Conservation (phyloP, 805 yeast species). For the Spathaspora girioi region DNA sequence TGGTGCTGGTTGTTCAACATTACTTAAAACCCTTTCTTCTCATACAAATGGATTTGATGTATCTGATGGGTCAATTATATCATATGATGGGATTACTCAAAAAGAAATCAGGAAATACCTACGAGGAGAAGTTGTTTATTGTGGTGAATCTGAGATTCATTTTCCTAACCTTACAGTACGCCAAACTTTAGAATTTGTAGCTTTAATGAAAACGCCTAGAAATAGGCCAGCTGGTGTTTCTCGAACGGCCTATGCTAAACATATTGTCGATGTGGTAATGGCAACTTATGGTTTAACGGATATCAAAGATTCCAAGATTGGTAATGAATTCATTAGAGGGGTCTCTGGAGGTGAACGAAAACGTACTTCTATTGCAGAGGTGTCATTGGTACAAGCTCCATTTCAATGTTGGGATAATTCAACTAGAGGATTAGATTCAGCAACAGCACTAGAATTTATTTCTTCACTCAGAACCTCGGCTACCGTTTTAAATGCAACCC, state of each 20-base stretch:
- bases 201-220: conserved; percentile 57
- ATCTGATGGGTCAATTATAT: conserved; percentile 41
- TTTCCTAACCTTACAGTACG: conserved; percentile 68
- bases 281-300: conserved; percentile 56
- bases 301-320: conserved; percentile 60
- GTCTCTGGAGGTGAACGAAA: conserved; percentile 73
- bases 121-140: conserved; percentile 68
- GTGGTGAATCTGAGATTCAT: conserved; percentile 66
- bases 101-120: conserved; percentile 47
- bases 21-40: conserved; percentile 61
- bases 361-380: conserved; percentile 69
- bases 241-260: conserved; percentile 53
- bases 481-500: conserved; percentile 51
- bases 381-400: conserved; percentile 49
- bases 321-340: conserved; percentile 65
- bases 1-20: conserved; percentile 76
- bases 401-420: conserved; percentile 67
- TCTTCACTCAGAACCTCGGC: conserved; percentile 59
- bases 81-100: conserved; percentile 55
- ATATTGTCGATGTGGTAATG: conserved; percentile 51
- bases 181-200: conserved; percentile 61
- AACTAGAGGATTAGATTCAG: conserved; percentile 67
- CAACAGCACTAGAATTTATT: conserved; percentile 65
- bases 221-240: conserved; percentile 57
- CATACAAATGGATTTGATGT: conserved; percentile 59